Evolutionary conservation across 1,139 yeast genomes (phyloP).

Genomic region (Yamadazyma songkhlaensis): DNA sequence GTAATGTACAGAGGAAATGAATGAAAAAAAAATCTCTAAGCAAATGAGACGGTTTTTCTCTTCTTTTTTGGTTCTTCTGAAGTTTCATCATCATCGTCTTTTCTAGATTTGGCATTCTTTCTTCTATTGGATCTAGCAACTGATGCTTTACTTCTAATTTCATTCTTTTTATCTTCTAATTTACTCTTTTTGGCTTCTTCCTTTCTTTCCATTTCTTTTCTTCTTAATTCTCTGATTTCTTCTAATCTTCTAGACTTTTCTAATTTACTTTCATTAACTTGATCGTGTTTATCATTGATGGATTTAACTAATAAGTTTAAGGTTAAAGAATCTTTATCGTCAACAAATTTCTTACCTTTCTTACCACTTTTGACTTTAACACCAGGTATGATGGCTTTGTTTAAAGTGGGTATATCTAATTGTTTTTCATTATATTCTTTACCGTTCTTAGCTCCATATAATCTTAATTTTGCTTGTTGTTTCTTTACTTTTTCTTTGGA

Average conservation of each 20-base stretch:
- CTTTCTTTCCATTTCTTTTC: constrained; percentile 81
- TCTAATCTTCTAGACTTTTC: constrained; percentile 89
- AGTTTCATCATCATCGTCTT: constrained; percentile 32
- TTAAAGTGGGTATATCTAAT: constrained; percentile 72
- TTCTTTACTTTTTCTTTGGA: constrained; percentile 57
- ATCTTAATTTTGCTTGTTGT: constrained; percentile 59
- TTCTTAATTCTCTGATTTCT: constrained; percentile 82
- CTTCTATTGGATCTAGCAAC: constrained; percentile 68
- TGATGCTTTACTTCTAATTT: constrained; percentile 67
- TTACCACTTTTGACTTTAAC: constrained; percentile 75
- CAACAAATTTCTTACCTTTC: constrained; percentile 89
- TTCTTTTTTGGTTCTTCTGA: constrained; percentile 25
- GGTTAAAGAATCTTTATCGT: constrained; percentile 63
- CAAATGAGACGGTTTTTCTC: constrained; percentile 44
- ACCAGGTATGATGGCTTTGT: constrained; percentile 84
- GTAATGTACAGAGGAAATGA: constrained; percentile 3
- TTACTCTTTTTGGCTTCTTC: constrained; percentile 69
- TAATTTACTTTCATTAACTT: constrained; percentile 81
- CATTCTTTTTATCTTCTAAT: constrained; percentile 74
- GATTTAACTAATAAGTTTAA: constrained; percentile 68
- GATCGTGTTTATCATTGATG: constrained; percentile 80
- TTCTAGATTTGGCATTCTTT: constrained; percentile 59
- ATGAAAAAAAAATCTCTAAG: too few species aligned
- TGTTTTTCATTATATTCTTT: constrained; percentile 74
- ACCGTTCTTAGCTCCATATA: constrained; percentile 69